Evolutionary conservation across 192 early-diverging fungal species (phyloP).

Genomic region (Helicostylum pulchrum): DNA sequence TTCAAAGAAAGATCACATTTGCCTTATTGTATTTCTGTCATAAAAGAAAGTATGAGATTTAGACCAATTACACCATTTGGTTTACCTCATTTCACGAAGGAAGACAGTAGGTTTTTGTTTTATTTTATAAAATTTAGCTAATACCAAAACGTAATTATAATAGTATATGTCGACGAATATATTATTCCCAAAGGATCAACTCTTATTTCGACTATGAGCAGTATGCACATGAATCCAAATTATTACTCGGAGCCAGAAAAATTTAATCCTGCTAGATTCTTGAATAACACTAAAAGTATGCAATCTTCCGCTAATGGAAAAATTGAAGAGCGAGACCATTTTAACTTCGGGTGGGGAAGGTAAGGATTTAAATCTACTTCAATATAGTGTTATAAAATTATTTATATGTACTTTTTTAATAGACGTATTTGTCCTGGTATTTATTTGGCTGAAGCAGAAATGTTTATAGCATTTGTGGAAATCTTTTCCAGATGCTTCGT

Average conservation of each 20-base stretch:
- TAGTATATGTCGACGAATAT: slow-evolving; percentile 35
- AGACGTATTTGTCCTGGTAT: slow-evolving; percentile 18
- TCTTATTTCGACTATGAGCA: slow-evolving; percentile 46
- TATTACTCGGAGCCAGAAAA: slow-evolving; percentile 41
- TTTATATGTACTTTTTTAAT: background rate
- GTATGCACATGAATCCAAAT: slow-evolving; percentile 37
- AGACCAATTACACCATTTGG: slow-evolving; percentile 7
- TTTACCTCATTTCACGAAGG: background rate
- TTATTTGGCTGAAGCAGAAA: slow-evolving; percentile 4
- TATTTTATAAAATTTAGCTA: background rate
- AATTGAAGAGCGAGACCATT: slow-evolving; percentile 12
- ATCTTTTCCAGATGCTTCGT: background rate
- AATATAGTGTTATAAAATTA: too few species aligned
- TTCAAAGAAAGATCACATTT: background rate
- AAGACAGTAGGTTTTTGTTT: slow-evolving; percentile 9
- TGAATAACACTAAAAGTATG: background rate
- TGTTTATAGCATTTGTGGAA: background rate
- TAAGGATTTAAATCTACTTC: background rate
- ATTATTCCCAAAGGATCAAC: slow-evolving; percentile 45
- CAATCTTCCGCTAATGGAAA: slow-evolving; percentile 12
- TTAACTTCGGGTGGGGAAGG: slow-evolving; percentile 25
- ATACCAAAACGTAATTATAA: background rate
- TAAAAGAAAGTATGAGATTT: slow-evolving; percentile 12
- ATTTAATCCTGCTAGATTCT: slow-evolving; percentile 45
- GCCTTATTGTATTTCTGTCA: background rate